phyloP scores from a whole-genome alignment of 164 flowering plant genomes.

The Dillenia turbinata region DNA sequence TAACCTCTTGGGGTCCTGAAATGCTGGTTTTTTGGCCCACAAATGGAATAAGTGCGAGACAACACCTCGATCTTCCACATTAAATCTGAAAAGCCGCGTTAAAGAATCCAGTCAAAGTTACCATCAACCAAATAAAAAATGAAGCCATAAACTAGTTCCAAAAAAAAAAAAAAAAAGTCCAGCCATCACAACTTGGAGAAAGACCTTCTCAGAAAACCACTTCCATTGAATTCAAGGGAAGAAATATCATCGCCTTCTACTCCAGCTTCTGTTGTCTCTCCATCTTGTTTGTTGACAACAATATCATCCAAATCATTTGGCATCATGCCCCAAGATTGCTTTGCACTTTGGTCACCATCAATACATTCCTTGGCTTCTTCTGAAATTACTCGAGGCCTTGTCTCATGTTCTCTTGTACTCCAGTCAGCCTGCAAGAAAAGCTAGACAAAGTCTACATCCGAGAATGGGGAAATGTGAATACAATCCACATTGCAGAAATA shows the following conservation, averaged over 20 bases:
- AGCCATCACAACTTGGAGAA: slow-evolving; percentile 1
- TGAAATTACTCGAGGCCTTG: slow-evolving; percentile 13
- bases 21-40: slow-evolving; percentile 93
- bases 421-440: slow-evolving; percentile 32
- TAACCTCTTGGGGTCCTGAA: slow-evolving; percentile 82
- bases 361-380: slow-evolving; percentile 11
- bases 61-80: slow-evolving; percentile 57
- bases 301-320: slow-evolving; percentile 20
- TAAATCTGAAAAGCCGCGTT: slow-evolving; percentile 40
- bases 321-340: slow-evolving; percentile 16
- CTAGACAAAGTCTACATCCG: not conserved
- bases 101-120: not conserved
- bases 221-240: slow-evolving; percentile 24
- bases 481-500: no score
- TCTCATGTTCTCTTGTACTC: slow-evolving; percentile 13
- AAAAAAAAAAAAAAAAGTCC: not conserved
- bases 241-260: no score
- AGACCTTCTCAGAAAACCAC: slow-evolving; percentile 68
- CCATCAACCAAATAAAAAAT: not conserved
- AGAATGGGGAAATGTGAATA: no score
- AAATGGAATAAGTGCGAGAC: slow-evolving; percentile 84
- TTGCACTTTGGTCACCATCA: slow-evolving; percentile 8
- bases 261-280: slow-evolving; percentile 18
- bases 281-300: not conserved
- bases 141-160: not conserved